These are phyloP conservation scores for Pholiota molesta DNA, from an alignment of 768 basidiomycete genomes.

Conservation along the genomic window DNA sequence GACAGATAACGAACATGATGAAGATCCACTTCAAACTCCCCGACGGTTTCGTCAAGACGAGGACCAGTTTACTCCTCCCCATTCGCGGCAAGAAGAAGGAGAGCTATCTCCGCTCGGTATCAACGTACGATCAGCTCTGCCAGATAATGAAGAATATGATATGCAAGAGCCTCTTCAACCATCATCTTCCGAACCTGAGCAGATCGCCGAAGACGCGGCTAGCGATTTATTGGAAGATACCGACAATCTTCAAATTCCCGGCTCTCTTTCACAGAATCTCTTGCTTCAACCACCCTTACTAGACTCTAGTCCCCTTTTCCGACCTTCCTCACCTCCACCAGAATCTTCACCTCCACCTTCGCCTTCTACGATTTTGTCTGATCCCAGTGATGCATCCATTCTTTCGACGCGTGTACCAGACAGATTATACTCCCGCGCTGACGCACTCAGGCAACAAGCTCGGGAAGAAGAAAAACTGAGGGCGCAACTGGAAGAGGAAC, in stretches of 20 bases:
- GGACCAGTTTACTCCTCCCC: neutral
- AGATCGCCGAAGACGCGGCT: constrained; percentile 2
- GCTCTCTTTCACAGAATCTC: constrained; percentile 25
- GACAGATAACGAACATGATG: constrained; percentile 20
- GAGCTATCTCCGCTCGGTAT: constrained; percentile 27
- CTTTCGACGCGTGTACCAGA: constrained; percentile 36
- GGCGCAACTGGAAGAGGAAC: constrained; percentile 27
- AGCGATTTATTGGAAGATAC: neutral
- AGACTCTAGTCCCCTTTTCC: constrained; percentile 24
- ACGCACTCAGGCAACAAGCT: constrained; percentile 42
- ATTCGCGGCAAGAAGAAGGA: constrained; percentile 11
- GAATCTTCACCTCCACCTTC: constrained; percentile 19
- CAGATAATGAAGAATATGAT: constrained; percentile 15
- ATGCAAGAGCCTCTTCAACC: neutral
- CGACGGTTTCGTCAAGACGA: constrained; percentile 8
- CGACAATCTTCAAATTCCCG: neutral
- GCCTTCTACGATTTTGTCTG: constrained; percentile 25
- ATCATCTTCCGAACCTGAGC: constrained; percentile 15
- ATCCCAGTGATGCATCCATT: constrained; percentile 24
- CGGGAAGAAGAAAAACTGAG: constrained; percentile 37
- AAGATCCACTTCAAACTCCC: constrained; percentile 26
- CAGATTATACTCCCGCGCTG: constrained; percentile 35
- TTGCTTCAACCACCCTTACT: constrained; percentile 28
- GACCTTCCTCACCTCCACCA: constrained; percentile 9
- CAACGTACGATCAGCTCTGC: constrained; percentile 25